These are phyloP conservation scores for Ophiosphaerella herpotricha DNA, from an alignment of 2,329 filamentous ascomycete genomes.

Conservation along the genomic window DNA sequence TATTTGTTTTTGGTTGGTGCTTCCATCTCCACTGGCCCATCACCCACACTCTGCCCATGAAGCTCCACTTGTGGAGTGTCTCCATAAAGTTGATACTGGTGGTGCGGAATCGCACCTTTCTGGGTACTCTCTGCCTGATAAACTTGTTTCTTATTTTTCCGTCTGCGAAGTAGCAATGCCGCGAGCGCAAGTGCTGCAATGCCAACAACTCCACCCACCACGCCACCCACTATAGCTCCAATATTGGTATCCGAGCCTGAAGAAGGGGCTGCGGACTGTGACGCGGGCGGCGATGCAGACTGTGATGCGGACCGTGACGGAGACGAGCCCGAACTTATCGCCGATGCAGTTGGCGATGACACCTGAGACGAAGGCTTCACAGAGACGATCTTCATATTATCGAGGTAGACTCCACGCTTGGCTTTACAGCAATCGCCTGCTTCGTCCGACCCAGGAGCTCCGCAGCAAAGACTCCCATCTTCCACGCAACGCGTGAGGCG, in stretches of 20 bases:
- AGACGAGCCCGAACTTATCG: neutral
- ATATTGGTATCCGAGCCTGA: neutral
- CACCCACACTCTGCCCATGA: too few relatives aligned
- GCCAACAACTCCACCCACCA: neutral
- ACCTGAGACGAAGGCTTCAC: neutral
- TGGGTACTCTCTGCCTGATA: too few relatives aligned
- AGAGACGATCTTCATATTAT: neutral
- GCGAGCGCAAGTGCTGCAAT: neutral
- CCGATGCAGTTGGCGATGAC: neutral
- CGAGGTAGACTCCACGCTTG: neutral
- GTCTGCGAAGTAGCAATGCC: neutral
- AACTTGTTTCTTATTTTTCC: too few relatives aligned
- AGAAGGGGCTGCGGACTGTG: too few relatives aligned
- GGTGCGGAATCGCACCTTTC: too few relatives aligned
- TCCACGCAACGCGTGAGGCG: neutral
- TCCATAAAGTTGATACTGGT: too few relatives aligned
- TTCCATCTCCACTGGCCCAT: too few relatives aligned
- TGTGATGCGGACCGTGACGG: neutral
- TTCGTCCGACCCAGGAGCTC: neutral
- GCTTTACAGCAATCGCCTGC: neutral
- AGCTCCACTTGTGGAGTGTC: too few relatives aligned
- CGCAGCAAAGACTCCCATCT: neutral
- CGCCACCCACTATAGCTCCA: neutral
- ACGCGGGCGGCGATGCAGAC: neutral
- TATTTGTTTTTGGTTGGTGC: too few relatives aligned